Base-by-base conservation (phyloP, 1,284 basidiomycete genomes). In the Sporisorium scitamineum region DNA sequence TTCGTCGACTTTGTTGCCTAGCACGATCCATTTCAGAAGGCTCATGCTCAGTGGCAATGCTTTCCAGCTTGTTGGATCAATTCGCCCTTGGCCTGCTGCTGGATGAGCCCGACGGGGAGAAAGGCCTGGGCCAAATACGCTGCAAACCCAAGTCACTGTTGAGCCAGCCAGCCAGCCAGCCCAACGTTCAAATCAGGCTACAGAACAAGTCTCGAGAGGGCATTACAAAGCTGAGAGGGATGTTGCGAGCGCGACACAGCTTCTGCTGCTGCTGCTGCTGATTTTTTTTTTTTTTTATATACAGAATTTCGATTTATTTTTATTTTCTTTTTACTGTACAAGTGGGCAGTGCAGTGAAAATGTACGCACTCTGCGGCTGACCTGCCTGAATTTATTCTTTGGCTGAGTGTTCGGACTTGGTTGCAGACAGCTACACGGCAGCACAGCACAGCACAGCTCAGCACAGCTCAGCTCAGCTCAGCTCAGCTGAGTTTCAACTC, bases 381-480 rank as follows among this genome's bases (percentile, higher is more conserved):
- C 13, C 14, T 8, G 13, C 34, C 34, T 13, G 34, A 34, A 34
- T 34, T 34, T 34, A 6, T 34, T 13, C 34, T 13, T 34, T 34
- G 34, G 34, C 34, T 34, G n/a, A n/a, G n/a, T n/a, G n/a, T n/a
- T n/a, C n/a, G n/a, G n/a, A n/a, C n/a, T n/a, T n/a, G n/a, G n/a
- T n/a, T n/a, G n/a, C 34, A 34, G 34, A 13, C 34, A 48, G 47
- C 26, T 27, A 26, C 45, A 47, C 45, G 16, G 45, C 16, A 18
- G 34, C 22, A 39, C 51, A 53, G 51, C 20, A 34, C 50, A 52
- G 47, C 24, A 47, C 44, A 47, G 44, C 44, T 24, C 44, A 27
- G n/a, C 44, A 47, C 44, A 27, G 47, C 47, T 1, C 16, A 24
- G 26, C n/a, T n/a, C n/a, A n/a, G n/a, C n/a, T n/a, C n/a, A n/a